Conservation (phyloP, 2,329 filamentous ascomycete species). For the Coniochaeta ligniaria region DNA sequence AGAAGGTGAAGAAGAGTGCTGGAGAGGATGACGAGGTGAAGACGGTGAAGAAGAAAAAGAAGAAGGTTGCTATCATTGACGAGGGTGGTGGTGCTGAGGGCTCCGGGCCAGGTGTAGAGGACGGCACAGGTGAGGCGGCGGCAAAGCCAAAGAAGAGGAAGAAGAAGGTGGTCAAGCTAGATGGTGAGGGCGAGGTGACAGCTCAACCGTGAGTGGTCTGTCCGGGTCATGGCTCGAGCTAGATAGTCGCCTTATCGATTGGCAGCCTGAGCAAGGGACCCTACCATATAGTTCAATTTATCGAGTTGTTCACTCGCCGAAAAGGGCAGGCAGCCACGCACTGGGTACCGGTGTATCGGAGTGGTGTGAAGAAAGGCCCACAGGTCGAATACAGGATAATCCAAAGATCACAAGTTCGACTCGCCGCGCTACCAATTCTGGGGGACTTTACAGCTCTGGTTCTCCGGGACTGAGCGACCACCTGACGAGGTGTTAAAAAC, state of each 20-base stretch:
- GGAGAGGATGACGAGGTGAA: conserved; percentile 7
- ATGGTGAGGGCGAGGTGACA: conserved; percentile 8
- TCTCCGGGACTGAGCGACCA: too few relatives aligned
- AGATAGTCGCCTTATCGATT: not conserved
- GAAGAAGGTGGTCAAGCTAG: conserved; percentile 14
- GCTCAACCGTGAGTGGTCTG: not conserved
- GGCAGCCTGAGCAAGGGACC: not conserved
- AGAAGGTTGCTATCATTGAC: conserved; percentile 14
- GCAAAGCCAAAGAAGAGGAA: conserved; percentile 13
- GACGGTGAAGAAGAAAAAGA: conserved; percentile 23
- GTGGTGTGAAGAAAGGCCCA: not conserved
- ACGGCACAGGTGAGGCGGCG: conserved; percentile 10
- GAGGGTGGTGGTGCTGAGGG: conserved; percentile 4
- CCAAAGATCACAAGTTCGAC: not conserved
- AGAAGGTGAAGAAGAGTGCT: conserved; percentile 30
- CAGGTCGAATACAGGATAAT: not conserved
- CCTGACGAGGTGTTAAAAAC: not conserved
- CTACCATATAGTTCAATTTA: not conserved
- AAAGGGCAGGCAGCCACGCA: not conserved
- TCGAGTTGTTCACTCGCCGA: not conserved
- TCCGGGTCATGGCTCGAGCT: not conserved
- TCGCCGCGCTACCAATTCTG: not conserved
- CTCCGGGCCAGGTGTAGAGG: not conserved
- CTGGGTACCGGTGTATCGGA: not conserved
- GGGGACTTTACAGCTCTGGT: not conserved